phyloP scores from a whole-genome alignment of 345 rosid species.

The Arabidopsis arenosa region DNA sequence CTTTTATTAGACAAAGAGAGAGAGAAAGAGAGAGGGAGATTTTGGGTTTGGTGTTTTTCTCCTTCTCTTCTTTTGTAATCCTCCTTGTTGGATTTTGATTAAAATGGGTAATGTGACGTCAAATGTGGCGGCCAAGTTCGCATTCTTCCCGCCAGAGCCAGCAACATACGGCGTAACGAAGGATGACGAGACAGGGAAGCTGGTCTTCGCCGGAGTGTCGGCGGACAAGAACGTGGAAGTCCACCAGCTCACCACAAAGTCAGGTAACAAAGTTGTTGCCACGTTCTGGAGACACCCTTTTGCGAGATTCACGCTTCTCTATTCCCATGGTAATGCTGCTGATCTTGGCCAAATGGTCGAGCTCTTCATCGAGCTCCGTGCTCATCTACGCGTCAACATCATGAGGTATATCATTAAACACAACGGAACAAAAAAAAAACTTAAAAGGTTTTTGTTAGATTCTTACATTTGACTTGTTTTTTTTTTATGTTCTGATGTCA shows the following conservation, averaged over 20 bases:
- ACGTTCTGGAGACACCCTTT: conserved; percentile 95
- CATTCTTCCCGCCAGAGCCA: conserved; percentile 97
- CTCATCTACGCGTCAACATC: conserved; percentile 90
- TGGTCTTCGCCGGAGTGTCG: conserved; percentile 66
- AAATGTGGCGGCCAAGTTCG: conserved; percentile 93
- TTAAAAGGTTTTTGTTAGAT: conserved; percentile 21
- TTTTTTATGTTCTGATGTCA: background rate
- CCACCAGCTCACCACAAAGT: conserved; percentile 76
- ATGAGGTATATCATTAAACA: conserved; percentile 62
- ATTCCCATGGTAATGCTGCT: conserved; percentile 98
- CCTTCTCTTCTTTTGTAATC: conserved; percentile 3
- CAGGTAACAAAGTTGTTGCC: conserved; percentile 82
- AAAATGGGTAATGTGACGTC: conserved; percentile 96
- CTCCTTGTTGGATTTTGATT: conserved; percentile 16
- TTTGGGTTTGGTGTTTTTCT: conserved; percentile 38
- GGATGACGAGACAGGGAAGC: conserved; percentile 71
- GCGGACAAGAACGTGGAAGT: conserved; percentile 84
- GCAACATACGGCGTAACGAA: conserved; percentile 73
- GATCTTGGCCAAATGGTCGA: conserved; percentile 97
- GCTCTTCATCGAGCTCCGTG: conserved; percentile 95
- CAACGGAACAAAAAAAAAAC: background rate
- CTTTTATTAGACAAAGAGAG: conserved; percentile 26
- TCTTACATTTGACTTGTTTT: conserved; percentile 19
- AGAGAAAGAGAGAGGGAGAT: conserved; percentile 24
- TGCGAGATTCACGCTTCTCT: conserved; percentile 85